Evolutionary conservation across 1,284 basidiomycete species (phyloP).

Genomic region (Heterobasidion irregulare): DNA sequence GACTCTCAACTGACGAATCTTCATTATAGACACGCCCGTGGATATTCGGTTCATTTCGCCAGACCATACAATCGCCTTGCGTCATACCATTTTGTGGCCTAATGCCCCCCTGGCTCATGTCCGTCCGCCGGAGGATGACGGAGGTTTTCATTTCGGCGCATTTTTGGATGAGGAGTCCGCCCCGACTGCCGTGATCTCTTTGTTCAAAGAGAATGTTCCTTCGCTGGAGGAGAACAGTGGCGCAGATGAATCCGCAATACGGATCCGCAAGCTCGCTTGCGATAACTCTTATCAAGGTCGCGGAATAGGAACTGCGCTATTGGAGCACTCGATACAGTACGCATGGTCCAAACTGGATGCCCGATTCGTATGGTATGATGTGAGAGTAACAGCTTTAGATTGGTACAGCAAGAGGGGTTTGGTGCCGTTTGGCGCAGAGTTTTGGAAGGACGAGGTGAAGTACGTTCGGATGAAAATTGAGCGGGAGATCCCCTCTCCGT

Average conservation of each 20-base stretch:
- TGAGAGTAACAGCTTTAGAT: constrained; percentile 30
- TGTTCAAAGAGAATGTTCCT: constrained; percentile 36
- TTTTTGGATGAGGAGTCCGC: constrained; percentile 26
- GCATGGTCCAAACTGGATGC: constrained; percentile 29
- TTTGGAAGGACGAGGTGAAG: constrained; percentile 44
- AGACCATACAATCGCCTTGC: constrained; percentile 38
- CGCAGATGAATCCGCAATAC: constrained; percentile 19
- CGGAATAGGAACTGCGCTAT: constrained; percentile 43
- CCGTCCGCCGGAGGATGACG: constrained; percentile 40
- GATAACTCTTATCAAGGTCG: constrained; percentile 33
- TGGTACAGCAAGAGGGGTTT: constrained; percentile 53
- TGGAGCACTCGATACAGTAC: constrained; percentile 30
- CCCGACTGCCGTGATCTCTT: constrained; percentile 45
- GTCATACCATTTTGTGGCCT: constrained; percentile 54
- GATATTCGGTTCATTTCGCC: constrained; percentile 22
- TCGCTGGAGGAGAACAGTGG: neutral
- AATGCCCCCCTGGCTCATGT: constrained; percentile 39
- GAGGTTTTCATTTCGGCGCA: constrained; percentile 44
- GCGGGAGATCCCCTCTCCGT: neutral
- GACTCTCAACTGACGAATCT: neutral
- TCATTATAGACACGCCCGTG: neutral
- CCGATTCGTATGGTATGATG: constrained; percentile 47
- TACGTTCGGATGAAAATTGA: constrained; percentile 38
- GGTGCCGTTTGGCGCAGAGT: constrained; percentile 34
- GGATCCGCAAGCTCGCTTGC: constrained; percentile 60